Evolutionary conservation across 495 filamentous ascomycete species (phyloP), one percentile per base, ranked within the genome.

Genomic region (Talaromyces liani): DNA sequence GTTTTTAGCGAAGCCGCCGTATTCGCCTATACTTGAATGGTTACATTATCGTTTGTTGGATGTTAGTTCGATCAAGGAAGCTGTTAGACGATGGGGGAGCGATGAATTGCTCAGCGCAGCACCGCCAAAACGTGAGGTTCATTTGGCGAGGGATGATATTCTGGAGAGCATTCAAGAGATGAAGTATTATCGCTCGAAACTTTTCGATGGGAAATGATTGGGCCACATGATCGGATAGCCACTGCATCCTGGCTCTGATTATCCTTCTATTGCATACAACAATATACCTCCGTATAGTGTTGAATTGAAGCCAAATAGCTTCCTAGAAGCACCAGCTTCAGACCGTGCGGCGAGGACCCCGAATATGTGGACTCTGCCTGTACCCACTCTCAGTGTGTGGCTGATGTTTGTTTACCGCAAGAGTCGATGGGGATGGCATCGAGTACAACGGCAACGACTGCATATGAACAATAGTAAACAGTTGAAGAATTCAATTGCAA

Each of bases 121-220:
- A 16, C 94, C 94, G 3, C 69, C 67, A 59, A 98, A 98, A 77
- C 82, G 82, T 65, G 81, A 80, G 55, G 75, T 90, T 18, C 94
- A 98, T 79, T 82, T 93, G 73, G 94, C 94, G 0, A 82, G 84
- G 65, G 85, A 88, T 64, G 94, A 98, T 78, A 97, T 98, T 68
- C 72, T 97, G 41, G 94, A 98, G 74, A 97, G 93, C 73, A 97
- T 98, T 65, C 87, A 82, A 60, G 94, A 98, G 75, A 91, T 93
- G 67, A 82, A 78, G 64, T 96, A 89, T 72, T 98, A 95, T 73
- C 85, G 68, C 60, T 70, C 71, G 41, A 65, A 64, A 33, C 58
- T 80, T 31, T 79, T 80, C 70, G 63, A 63, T 18, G 25, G 24
- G 41, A 27, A 41, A 20, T 54, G 47, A 62, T 16, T 12, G n/a